Evolutionary conservation across 495 filamentous ascomycete genomes (phyloP), one percentile per base, ranked within the genome.

Genomic region (Trichoderma gamsii): DNA sequence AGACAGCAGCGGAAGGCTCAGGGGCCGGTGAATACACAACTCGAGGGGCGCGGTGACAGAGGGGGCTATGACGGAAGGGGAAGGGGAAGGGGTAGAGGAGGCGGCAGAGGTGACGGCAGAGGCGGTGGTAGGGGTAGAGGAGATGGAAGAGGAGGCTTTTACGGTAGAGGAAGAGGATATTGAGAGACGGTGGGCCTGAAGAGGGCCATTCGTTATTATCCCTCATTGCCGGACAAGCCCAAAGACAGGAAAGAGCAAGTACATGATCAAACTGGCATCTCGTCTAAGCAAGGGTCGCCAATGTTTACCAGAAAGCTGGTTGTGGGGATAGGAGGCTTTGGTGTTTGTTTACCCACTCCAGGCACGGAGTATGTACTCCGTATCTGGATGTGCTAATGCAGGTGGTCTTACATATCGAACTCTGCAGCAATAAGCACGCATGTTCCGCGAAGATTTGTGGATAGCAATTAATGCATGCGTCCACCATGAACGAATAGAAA

Each of bases 1-100:
- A 84, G 85, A 67, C 75, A 77, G 41, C 80, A 77, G 68, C 83
- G 88, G 70, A 79, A 80, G 76, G 75, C 51, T 64, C 71, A 65
- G 66, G 83, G 81, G 12, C 79, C 78, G 27, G 68, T 72, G 61
- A 69, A 77, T 41, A 76, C 71, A 23, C 21, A 27, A 49, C 75
- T 77, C 0, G 75, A 77, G 25, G 74, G 78, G 23, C 69, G 74
- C 18, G 71, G 70, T 13, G 68, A 75, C 15, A 66, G 72, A 25
- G 70, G 69, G 35, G 35, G 35, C 35, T 38, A 38, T 52, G 69
- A 75, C 51, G 69, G 75, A 8, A 70, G 76, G 3, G 65, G 78
- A 46, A 70, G 80, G 8, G 70, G 68, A 46, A 68, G 75, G 49
- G 71, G 77, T n/a, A 67, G 76, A 3, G 71, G 79, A n/a, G 70